Percentiles rank a stretch among this genome's conserved stretches.
phyloP scores from a whole-genome alignment of 2,329 filamentous ascomycete genomes.

The Aspergillaceae sp. region DNA sequence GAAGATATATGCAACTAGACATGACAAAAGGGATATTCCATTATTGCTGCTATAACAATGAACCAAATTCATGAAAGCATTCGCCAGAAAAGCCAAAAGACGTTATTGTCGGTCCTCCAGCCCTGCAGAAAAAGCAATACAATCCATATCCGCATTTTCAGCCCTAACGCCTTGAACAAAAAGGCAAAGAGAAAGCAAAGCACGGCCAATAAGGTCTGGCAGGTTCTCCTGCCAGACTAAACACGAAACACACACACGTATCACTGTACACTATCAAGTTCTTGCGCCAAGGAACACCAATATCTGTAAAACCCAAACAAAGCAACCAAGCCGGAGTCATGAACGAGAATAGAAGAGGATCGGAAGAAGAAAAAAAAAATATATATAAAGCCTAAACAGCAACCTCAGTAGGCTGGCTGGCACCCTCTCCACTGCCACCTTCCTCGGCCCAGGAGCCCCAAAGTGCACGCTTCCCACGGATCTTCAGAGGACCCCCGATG shows the following conservation, averaged over 20 bases:
- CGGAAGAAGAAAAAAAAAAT: neutral
- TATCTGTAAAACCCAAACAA: neutral
- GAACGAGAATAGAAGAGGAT: too few relatives aligned
- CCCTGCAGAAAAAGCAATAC: neutral
- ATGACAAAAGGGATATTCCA: too few relatives aligned
- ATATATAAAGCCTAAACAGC: slow-evolving; percentile 5
- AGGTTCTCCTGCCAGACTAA: too few relatives aligned
- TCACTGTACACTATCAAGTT: neutral
- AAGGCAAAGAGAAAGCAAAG: neutral
- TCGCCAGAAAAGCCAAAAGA: neutral
- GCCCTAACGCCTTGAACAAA: slow-evolving; percentile 5
- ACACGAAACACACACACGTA: slow-evolving; percentile 1
- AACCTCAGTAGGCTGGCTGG: slow-evolving; percentile 25
- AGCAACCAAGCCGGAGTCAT: too few relatives aligned
- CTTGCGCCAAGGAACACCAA: neutral
- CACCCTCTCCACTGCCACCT: slow-evolving; percentile 41
- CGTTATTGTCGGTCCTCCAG: neutral
- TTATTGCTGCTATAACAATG: too few relatives aligned
- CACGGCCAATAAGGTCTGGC: neutral
- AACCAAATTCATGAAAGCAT: neutral
- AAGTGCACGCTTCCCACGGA: slow-evolving; percentile 86
- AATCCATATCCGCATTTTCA: slow-evolving; percentile 6
- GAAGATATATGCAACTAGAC: neutral
- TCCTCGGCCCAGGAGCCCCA: slow-evolving; percentile 95
- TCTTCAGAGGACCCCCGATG: slow-evolving; percentile 70